Evolutionary conservation across 352 stramenopile genomes (phyloP).

Genomic region (Globisporangium parvum): DNA sequence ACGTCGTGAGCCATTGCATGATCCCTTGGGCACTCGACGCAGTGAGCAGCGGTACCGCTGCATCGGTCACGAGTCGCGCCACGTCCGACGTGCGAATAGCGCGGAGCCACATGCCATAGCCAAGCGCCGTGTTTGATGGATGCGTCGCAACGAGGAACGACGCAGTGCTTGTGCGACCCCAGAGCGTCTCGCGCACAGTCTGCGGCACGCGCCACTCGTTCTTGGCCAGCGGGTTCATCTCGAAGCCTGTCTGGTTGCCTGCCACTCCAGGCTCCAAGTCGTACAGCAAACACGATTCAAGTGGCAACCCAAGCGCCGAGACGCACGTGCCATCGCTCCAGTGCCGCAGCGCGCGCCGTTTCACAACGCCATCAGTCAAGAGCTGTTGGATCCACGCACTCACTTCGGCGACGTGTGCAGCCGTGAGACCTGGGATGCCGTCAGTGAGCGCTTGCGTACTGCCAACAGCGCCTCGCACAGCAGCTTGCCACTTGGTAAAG

Average conservation of each 20-base stretch:
- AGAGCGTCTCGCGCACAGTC: conserved; percentile 21
- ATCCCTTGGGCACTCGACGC: conserved; percentile 20
- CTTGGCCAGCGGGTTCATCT: conserved; percentile 45
- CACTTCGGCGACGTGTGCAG: conserved; percentile 29
- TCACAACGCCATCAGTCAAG: conserved; percentile 37
- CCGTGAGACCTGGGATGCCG: conserved; percentile 22
- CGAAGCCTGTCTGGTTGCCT: conserved; percentile 44
- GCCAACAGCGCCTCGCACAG: conserved; percentile 9
- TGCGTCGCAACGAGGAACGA: conserved; percentile 40
- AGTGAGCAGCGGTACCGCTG: conserved; percentile 17
- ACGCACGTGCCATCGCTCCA: conserved; percentile 62
- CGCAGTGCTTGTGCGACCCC: conserved; percentile 18
- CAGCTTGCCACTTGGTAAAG: conserved; percentile 41
- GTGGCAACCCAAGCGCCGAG: conserved; percentile 32
- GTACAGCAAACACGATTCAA: conserved; percentile 33
- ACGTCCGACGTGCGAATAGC: conserved; percentile 26
- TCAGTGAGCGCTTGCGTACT: conserved; percentile 14
- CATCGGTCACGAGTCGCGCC: conserved; percentile 7
- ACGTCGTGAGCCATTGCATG: conserved; percentile 28
- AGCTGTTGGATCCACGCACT: conserved; percentile 37
- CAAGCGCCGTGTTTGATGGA: conserved; percentile 19
- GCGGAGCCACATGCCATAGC: conserved; percentile 40
- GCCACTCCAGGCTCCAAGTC: conserved; percentile 53
- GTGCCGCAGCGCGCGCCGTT: conserved; percentile 43
- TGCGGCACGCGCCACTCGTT: conserved; percentile 14